Conservation (phyloP, 192 early-diverging fungal genomes). For the Mortierella antarctica region DNA sequence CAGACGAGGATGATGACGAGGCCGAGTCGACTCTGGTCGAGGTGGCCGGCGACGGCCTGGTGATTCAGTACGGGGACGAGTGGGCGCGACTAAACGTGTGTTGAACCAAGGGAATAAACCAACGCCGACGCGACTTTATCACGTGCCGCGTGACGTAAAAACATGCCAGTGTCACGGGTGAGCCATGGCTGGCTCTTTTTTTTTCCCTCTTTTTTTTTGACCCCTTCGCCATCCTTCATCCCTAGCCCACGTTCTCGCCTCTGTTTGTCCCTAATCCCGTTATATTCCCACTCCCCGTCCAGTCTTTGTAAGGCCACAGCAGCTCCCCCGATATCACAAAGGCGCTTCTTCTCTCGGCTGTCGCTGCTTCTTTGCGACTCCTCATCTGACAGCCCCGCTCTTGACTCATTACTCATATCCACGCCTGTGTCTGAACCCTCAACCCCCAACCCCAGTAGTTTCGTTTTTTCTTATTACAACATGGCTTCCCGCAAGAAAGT, state of each 20-base stretch:
- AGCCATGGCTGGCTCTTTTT: not conserved
- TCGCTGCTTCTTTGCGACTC: too few relatives aligned
- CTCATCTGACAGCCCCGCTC: too few relatives aligned
- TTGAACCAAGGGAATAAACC: not conserved
- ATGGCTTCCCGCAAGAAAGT: constrained; percentile 65
- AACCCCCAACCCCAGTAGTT: too few relatives aligned
- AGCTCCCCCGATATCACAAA: too few relatives aligned
- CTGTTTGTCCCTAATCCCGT: not conserved
- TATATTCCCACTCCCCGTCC: not conserved
- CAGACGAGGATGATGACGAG: constrained; percentile 37
- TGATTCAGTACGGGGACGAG: constrained; percentile 31
- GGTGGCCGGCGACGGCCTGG: constrained; percentile 43
- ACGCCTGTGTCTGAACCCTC: too few relatives aligned
- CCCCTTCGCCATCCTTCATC: not conserved
- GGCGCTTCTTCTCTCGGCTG: too few relatives aligned
- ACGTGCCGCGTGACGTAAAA: not conserved
- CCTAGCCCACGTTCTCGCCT: not conserved
- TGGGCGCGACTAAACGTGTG: constrained; percentile 31
- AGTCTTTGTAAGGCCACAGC: too few relatives aligned
- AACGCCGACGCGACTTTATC: too few relatives aligned
- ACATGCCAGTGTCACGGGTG: not conserved
- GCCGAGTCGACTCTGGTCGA: constrained; percentile 36
- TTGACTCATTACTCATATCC: too few relatives aligned
- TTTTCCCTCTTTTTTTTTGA: not conserved
- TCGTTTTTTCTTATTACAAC: not conserved